Evolutionary conservation across 164 flowering plant genomes (phyloP), one percentile per base, ranked within the genome.

Genomic region (Annona squamosa): DNA sequence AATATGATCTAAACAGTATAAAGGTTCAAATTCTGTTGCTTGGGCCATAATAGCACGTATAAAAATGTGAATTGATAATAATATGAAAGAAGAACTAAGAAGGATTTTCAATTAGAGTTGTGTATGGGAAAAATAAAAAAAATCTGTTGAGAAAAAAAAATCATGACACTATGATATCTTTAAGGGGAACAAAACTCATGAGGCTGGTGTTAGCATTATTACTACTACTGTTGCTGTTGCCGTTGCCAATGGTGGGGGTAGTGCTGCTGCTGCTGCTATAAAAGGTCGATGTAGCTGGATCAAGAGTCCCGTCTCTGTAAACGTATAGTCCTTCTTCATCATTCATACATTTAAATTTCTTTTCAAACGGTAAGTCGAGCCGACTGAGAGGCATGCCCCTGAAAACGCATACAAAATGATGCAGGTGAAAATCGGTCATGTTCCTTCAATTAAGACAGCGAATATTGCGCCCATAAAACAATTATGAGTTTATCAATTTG

Each of bases 301-400:
- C 89, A 4, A 86, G 64, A 0, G 89, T 84, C 56, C 87, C 91
- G 63, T 85, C 89, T 75, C 88, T 82, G 81, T 80, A 85, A 4
- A 86, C 85, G 71, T 79, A 82, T 0, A 79, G 57, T 47, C 79
- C 71, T 13, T 78, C 88, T 12, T 84, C 68, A 4, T 82, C 89
- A 3, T 77, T 79, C 82, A 85, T 81, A 2, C 74, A 47, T 0
- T 77, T 71, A 67, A 85, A 84, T 71, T 77, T 82, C 79, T 81
- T 78, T 52, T 76, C 77, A 9, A 72, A 79, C 1, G 73, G 78
- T 64, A 75, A 63, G 46, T 88, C 91, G 1, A 57, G 5, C 48
- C 77, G 76, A 66, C 86, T 78, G 1, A 85, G 79, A 41, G 89
- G 88, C 89, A 87, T 82, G 18, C 87, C 89, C 82, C 91, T 87